Percentiles rank a stretch among this genome's conserved stretches.
These are phyloP conservation scores for Aspergillus campestris DNA, from an alignment of 495 filamentous ascomycete species.

Conservation along the genomic window DNA sequence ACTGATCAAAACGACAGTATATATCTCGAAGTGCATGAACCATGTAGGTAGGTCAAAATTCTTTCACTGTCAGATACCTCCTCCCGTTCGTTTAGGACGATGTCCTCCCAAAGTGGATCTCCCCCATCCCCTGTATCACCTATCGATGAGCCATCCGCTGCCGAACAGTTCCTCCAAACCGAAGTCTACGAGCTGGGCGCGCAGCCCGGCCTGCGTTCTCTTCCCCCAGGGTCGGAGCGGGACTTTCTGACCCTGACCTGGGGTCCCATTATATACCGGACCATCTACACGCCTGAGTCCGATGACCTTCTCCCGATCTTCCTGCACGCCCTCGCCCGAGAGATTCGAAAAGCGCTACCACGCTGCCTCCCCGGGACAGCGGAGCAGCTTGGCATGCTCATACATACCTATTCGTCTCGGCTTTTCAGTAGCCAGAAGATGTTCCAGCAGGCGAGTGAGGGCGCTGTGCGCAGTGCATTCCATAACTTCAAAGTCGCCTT, in stretches of 20 bases:
- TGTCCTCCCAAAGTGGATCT: no score
- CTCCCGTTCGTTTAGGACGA: no score
- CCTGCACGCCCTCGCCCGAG: slow-evolving; percentile 18
- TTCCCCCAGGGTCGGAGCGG: slow-evolving; percentile 17
- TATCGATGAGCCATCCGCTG: not conserved
- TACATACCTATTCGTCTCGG: slow-evolving; percentile 17
- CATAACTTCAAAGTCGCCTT: slow-evolving; percentile 23
- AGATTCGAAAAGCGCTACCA: slow-evolving; percentile 12
- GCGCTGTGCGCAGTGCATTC: slow-evolving; percentile 14
- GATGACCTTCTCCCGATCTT: slow-evolving; percentile 14
- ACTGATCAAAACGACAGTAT: no score
- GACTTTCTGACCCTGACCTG: slow-evolving; percentile 24
- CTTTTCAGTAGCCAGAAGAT: slow-evolving; percentile 13
- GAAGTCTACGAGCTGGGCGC: slow-evolving; percentile 23
- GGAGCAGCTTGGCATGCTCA: slow-evolving; percentile 10
- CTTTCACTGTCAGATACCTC: no score
- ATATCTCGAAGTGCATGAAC: no score
- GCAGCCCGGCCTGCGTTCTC: slow-evolving; percentile 17
- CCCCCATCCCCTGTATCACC: no score
- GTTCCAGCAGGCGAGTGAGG: slow-evolving; percentile 10
- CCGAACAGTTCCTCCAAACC: slow-evolving; percentile 16
- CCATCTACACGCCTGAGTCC: slow-evolving; percentile 16
- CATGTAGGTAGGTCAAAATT: no score
- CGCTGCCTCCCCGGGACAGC: slow-evolving; percentile 14
- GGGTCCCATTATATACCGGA: slow-evolving; percentile 24